Conservation (phyloP, 2,329 filamentous ascomycete species). For the Metarhizium sp. region DNA sequence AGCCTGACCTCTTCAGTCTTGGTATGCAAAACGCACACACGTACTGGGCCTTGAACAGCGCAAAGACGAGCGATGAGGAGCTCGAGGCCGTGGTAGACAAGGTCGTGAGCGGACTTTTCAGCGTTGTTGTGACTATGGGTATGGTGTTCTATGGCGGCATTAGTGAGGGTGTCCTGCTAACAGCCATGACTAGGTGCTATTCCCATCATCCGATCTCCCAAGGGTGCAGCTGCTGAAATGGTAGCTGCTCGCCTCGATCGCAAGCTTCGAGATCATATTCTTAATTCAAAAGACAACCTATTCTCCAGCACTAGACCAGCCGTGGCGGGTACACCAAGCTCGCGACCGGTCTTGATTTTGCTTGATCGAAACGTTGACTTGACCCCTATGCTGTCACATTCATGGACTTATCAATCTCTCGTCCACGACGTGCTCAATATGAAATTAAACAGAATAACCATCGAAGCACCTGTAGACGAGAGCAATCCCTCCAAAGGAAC, state of each 20-base stretch:
- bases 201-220: slow-evolving; percentile 90
- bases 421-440: slow-evolving; percentile 55
- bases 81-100: slow-evolving; percentile 80
- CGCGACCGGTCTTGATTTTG: slow-evolving; percentile 82
- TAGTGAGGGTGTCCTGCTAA: neutral
- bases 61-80: slow-evolving; percentile 80
- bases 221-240: slow-evolving; percentile 85
- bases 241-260: slow-evolving; percentile 90
- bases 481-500: slow-evolving; percentile 61
- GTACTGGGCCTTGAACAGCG: slow-evolving; percentile 95
- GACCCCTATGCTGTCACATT: slow-evolving; percentile 97
- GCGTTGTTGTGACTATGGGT: slow-evolving; percentile 97
- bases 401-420: slow-evolving; percentile 70
- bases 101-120: slow-evolving; percentile 94
- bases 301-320: slow-evolving; percentile 64
- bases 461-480: slow-evolving; percentile 76
- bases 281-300: slow-evolving; percentile 96
- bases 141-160: slow-evolving; percentile 16
- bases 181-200: slow-evolving; percentile 55
- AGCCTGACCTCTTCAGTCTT: slow-evolving; percentile 90
- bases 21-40: slow-evolving; percentile 85
- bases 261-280: slow-evolving; percentile 89
- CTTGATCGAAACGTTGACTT: slow-evolving; percentile 93
- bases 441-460: slow-evolving; percentile 82
- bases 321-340: slow-evolving; percentile 53